Evolutionary conservation across 2,329 filamentous ascomycete species (phyloP).

Genomic region (Scedosporium minutisporum): DNA sequence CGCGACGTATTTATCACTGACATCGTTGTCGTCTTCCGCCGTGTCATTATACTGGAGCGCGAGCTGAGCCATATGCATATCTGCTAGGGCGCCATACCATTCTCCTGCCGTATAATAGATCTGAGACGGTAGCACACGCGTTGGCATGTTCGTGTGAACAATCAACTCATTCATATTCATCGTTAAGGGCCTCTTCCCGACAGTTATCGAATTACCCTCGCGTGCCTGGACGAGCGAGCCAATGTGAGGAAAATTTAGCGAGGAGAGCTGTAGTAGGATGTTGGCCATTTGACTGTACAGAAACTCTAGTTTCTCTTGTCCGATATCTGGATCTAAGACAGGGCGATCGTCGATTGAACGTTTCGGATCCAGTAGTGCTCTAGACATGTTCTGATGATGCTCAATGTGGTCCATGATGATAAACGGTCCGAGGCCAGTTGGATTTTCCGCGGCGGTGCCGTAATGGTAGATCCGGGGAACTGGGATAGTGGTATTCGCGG

Average conservation of each 20-base stretch:
- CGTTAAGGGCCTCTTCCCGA: slow-evolving; percentile 24
- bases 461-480: slow-evolving; percentile 22
- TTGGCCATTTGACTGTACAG: slow-evolving; percentile 31
- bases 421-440: slow-evolving; percentile 23
- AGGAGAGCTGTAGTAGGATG: slow-evolving; percentile 29
- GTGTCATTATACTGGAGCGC: slow-evolving; percentile 27
- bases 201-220: slow-evolving; percentile 15
- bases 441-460: slow-evolving; percentile 20
- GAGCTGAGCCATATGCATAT: slow-evolving; percentile 27
- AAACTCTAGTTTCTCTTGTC: slow-evolving; percentile 19
- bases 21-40: slow-evolving; percentile 19
- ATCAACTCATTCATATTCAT: slow-evolving; percentile 29
- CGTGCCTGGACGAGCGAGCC: slow-evolving; percentile 23
- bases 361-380: slow-evolving; percentile 18
- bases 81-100: slow-evolving; percentile 23
- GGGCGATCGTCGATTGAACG: slow-evolving; percentile 15
- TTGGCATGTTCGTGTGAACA: slow-evolving; percentile 13
- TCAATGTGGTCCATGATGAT: slow-evolving; percentile 28
- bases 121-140: slow-evolving; percentile 14
- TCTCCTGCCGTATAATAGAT: slow-evolving; percentile 19
- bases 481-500: slow-evolving; percentile 22
- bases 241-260: slow-evolving; percentile 23
- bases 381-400: slow-evolving; percentile 18
- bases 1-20: slow-evolving; percentile 22
- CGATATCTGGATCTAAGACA: slow-evolving; percentile 23